A percentile compares a stretch with the other conserved stretches of the same genome.
These are phyloP conservation scores for Protostelium mycophagum DNA, from an alignment of 78 protist genomes.

Conservation along the genomic window DNA sequence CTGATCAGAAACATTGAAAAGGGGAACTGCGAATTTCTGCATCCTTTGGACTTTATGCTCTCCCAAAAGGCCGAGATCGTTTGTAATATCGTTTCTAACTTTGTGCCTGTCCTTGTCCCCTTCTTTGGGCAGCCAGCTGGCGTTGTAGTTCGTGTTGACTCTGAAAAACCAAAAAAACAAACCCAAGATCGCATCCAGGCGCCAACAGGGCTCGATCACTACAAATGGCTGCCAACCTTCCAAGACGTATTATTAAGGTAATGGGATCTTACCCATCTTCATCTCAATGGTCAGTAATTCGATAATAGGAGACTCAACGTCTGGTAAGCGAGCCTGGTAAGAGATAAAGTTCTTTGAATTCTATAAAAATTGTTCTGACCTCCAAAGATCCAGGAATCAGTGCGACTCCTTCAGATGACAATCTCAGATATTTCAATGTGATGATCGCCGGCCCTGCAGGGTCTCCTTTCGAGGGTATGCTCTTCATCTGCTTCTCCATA, in stretches of 20 bases:
- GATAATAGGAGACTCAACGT: not conserved
- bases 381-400: slow-evolving; percentile 79
- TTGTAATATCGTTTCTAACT: too few species aligned
- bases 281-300: not conserved
- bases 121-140: too few species aligned
- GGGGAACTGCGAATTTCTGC: too few species aligned
- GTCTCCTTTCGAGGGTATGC: slow-evolving; percentile 83
- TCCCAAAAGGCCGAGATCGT: too few species aligned
- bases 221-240: not conserved
- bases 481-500: not conserved
- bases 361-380: not conserved
- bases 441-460: slow-evolving; percentile 78
- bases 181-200: too few species aligned
- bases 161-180: too few species aligned
- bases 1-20: too few species aligned
- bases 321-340: not conserved
- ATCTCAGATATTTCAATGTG: slow-evolving; percentile 89
- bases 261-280: not conserved
- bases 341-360: too few species aligned
- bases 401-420: slow-evolving; percentile 83
- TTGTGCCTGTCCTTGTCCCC: too few species aligned
- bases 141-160: too few species aligned
- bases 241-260: not conserved
- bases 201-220: too few species aligned
- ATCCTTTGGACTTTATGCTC: too few species aligned